Evolutionary conservation across 805 yeast species (phyloP).

Genomic region (Candida railenensis): DNA sequence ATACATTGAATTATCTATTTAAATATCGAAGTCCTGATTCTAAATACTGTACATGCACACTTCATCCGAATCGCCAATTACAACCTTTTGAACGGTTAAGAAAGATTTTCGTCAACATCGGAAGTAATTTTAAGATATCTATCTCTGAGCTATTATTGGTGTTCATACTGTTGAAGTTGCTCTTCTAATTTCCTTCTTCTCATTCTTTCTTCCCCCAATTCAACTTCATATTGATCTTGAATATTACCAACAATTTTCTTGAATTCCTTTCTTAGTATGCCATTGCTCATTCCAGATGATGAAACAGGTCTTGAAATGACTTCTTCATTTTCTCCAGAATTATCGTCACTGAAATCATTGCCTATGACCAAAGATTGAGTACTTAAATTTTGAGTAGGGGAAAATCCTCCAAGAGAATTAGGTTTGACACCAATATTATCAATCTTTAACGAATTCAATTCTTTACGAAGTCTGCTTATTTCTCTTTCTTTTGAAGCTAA

Average conservation of each 20-base stretch:
- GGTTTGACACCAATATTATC: constrained; percentile 40
- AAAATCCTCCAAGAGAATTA: constrained; percentile 6
- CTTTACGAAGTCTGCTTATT: constrained; percentile 42
- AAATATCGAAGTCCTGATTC: background rate
- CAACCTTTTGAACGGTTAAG: too few relatives aligned
- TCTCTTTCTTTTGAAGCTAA: constrained; percentile 36
- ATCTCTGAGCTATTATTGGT: background rate
- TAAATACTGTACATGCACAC: background rate
- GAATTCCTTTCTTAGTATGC: constrained; percentile 66
- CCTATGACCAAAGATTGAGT: constrained; percentile 9
- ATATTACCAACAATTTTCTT: constrained; percentile 62
- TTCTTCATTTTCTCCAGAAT: constrained; percentile 7
- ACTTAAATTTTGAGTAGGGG: constrained; percentile 15
- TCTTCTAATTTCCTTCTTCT: constrained; percentile 44
- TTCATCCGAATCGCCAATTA: too few relatives aligned
- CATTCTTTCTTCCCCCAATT: constrained; percentile 55
- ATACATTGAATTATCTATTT: background rate
- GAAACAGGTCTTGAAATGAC: constrained; percentile 17
- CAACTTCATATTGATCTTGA: constrained; percentile 59
- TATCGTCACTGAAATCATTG: constrained; percentile 2
- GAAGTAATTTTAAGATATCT: background rate
- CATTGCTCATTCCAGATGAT: constrained; percentile 39
- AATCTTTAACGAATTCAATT: constrained; percentile 42
- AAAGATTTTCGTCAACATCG: background rate
- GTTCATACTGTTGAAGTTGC: constrained; percentile 11